These are phyloP conservation scores for Phytopythium sindhum DNA, from an alignment of 352 stramenopile species.

Conservation along the genomic window DNA sequence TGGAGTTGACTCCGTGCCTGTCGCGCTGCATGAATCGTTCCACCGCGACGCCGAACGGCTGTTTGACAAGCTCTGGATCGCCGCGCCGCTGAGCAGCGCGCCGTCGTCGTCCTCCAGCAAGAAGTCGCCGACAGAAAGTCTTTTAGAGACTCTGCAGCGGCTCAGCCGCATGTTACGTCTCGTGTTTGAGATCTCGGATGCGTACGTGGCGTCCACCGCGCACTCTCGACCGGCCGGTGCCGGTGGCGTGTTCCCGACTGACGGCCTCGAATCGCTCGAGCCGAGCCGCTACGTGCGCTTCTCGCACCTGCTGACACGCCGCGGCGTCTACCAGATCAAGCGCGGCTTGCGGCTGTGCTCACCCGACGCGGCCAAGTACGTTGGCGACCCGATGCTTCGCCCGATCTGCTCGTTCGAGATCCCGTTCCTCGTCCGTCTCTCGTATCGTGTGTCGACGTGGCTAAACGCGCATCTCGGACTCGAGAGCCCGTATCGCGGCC, in stretches of 20 bases:
- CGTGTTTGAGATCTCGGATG: constrained; percentile 85
- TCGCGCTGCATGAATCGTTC: constrained; percentile 69
- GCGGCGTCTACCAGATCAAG: constrained; percentile 63
- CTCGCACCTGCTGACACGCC: constrained; percentile 55
- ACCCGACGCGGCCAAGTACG: constrained; percentile 53
- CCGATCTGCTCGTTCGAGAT: constrained; percentile 85
- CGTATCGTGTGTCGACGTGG: constrained; percentile 75
- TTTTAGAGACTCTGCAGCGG: constrained; percentile 58
- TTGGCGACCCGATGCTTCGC: constrained; percentile 82
- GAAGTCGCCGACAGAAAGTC: constrained; percentile 23
- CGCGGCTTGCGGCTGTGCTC: constrained; percentile 74
- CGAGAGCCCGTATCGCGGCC: constrained; percentile 62
- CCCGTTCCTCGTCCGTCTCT: constrained; percentile 67
- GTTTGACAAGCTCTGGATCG: constrained; percentile 78
- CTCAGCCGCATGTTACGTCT: constrained; percentile 65
- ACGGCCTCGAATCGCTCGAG: constrained; percentile 50
- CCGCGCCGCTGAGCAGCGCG: constrained; percentile 14
- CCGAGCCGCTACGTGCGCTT: constrained; percentile 55
- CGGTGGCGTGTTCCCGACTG: constrained; percentile 10
- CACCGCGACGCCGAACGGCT: constrained; percentile 80
- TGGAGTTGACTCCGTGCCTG: constrained; percentile 60
- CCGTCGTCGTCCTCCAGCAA: constrained; percentile 24
- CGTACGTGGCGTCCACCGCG: constrained; percentile 76
- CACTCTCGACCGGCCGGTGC: constrained; percentile 42
- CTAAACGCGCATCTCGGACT: constrained; percentile 71